A percentile compares a stretch with the other conserved stretches of the same genome.
Evolutionary conservation across 75 land plant genomes (phyloP).

Genomic region (Azolla pinnata): DNA sequence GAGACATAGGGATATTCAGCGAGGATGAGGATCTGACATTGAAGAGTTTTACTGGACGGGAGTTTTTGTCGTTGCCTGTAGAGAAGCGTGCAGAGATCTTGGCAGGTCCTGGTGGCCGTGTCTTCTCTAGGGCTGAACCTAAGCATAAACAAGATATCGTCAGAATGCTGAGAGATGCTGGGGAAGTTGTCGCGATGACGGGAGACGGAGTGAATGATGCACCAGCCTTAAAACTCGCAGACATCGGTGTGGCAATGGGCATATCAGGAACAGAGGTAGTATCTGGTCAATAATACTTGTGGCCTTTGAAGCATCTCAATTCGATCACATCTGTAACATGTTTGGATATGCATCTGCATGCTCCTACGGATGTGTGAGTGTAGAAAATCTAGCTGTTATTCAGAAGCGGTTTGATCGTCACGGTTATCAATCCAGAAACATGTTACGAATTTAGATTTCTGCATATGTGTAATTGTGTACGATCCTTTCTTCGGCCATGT

Average conservation of each 20-base stretch:
- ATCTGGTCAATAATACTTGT: no score
- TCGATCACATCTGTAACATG: no score
- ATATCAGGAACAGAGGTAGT: slow-evolving; percentile 94
- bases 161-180: slow-evolving; percentile 67
- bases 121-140: slow-evolving; percentile 90
- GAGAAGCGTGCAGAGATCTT: slow-evolving; percentile 37
- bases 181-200: slow-evolving; percentile 92
- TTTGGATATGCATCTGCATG: no score
- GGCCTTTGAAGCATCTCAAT: no score
- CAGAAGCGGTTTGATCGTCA: no score
- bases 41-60: slow-evolving; percentile 71
- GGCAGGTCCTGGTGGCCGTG: slow-evolving; percentile 51
- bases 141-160: slow-evolving; percentile 90
- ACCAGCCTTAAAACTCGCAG: slow-evolving; percentile 85
- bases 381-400: no score
- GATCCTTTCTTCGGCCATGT: no score
- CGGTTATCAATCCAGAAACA: no score
- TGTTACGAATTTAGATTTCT: no score
- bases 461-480: no score
- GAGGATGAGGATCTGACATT: slow-evolving; percentile 37
- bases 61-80: slow-evolving; percentile 51
- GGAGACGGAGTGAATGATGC: slow-evolving; percentile 99
- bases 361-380: no score
- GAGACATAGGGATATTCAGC: slow-evolving; percentile 59
- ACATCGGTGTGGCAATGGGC: slow-evolving; percentile 94